These are phyloP conservation scores for Eremomyces bilateralis DNA, from an alignment of 495 filamentous ascomycete species.

Conservation along the genomic window DNA sequence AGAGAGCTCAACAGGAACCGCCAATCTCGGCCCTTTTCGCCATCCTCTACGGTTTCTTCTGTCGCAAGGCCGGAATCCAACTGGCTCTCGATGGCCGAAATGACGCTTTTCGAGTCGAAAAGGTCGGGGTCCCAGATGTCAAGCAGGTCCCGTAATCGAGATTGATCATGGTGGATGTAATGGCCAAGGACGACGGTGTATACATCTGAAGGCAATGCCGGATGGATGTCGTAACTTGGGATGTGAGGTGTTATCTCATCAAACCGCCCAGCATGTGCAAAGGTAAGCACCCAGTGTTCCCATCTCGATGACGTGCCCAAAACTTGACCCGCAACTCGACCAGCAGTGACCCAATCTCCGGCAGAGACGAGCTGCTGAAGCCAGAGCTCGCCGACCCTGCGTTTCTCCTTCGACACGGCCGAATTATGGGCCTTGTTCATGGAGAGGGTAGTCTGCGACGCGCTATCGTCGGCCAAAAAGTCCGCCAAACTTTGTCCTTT, in stretches of 20 bases:
- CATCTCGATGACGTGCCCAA: constrained; percentile 56
- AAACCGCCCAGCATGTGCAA: constrained; percentile 62
- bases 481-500: constrained; percentile 40
- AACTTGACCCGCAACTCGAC: constrained; percentile 57
- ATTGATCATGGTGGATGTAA: constrained; percentile 52
- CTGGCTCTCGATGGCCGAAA: constrained; percentile 48
- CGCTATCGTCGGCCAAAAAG: constrained; percentile 54
- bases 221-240: constrained; percentile 48
- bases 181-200: constrained; percentile 75
- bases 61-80: constrained; percentile 43
- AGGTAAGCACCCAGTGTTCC: constrained; percentile 88
- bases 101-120: constrained; percentile 51
- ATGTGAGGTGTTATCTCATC: constrained; percentile 78
- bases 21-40: constrained; percentile 53
- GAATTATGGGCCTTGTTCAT: constrained; percentile 26
- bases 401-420: constrained; percentile 70
- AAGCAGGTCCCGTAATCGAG: constrained; percentile 52
- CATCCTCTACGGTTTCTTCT: constrained; percentile 45
- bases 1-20: constrained; percentile 60
- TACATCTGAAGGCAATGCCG: constrained; percentile 56
- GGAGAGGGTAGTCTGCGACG: constrained; percentile 34
- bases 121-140: constrained; percentile 68
- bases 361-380: constrained; percentile 56
- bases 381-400: constrained; percentile 82
- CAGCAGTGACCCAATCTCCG: constrained; percentile 55